phyloP scores from a whole-genome alignment of 164 flowering plant species.

The Protea cynaroides region DNA sequence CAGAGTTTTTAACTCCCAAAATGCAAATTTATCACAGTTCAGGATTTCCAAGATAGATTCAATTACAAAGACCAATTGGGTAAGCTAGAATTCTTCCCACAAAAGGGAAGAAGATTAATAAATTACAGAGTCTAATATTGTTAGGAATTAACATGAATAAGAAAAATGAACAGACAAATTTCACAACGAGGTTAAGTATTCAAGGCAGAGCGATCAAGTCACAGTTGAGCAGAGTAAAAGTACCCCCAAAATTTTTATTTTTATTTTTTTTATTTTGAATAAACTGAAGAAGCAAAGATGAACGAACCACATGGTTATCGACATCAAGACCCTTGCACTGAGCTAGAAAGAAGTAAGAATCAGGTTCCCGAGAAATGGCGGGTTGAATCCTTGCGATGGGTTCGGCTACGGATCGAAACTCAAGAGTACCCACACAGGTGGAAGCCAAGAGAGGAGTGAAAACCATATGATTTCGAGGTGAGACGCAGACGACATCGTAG shows the following conservation, averaged over 20 bases:
- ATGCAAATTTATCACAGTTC: background rate
- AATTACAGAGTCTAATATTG: too few species aligned
- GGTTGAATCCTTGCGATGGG: conserved; percentile 93
- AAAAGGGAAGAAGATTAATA: background rate
- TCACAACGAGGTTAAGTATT: too few species aligned
- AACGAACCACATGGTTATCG: conserved; percentile 41
- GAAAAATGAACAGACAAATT: too few species aligned
- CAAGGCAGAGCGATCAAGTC: too few species aligned
- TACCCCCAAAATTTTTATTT: too few species aligned
- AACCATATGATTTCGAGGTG: conserved; percentile 97
- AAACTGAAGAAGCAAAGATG: background rate
- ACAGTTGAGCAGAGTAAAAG: too few species aligned
- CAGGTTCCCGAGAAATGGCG: conserved; percentile 69
- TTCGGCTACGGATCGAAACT: conserved; percentile 94
- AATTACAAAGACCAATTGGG: too few species aligned
- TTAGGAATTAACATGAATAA: too few species aligned
- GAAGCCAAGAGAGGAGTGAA: conserved; percentile 93
- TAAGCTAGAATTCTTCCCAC: background rate
- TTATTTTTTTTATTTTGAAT: too few species aligned
- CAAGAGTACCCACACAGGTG: conserved; percentile 97
- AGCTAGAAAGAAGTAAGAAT: conserved; percentile 82
- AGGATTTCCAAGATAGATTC: background rate
- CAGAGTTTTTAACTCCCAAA: background rate
- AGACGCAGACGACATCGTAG: conserved; percentile 87
- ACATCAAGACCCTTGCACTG: conserved; percentile 54